phyloP scores from a whole-genome alignment of 192 early-diverging fungal species.

The Lobosporangium transversale region DNA sequence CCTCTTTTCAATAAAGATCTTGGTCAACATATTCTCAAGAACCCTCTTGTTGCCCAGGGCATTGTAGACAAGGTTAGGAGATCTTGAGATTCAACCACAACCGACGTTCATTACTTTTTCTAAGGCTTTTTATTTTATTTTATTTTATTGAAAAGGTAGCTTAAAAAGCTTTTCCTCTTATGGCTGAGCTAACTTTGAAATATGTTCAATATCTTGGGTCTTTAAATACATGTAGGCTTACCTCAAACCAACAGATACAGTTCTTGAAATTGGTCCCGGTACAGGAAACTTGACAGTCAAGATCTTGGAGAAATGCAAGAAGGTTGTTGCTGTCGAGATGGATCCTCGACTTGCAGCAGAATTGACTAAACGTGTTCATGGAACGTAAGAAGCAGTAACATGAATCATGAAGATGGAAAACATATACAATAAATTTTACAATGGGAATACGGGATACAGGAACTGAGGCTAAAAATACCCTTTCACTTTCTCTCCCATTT shows the following conservation, averaged over 20 bases:
- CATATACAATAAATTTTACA: too few species aligned
- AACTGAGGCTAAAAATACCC: constrained; percentile 4
- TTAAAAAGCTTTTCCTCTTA: too few species aligned
- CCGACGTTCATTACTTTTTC: too few species aligned
- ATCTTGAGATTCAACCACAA: too few species aligned
- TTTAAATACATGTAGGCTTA: too few species aligned
- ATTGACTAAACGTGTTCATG: constrained; percentile 95
- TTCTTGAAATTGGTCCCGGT: constrained; percentile 97
- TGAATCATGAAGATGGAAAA: neutral
- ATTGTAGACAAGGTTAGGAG: constrained; percentile 99
- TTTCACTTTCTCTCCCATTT: constrained; percentile 10
- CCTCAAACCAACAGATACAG: constrained; percentile 72
- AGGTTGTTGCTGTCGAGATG: constrained; percentile 94
- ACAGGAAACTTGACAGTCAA: constrained; percentile 98
- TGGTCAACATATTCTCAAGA: constrained; percentile 98
- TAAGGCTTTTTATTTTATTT: too few species aligned
- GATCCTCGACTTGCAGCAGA: constrained; percentile 97
- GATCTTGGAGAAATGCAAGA: constrained; percentile 93
- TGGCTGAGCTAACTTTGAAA: too few species aligned
- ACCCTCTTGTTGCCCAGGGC: constrained; percentile 94
- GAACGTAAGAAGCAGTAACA: constrained; percentile 69
- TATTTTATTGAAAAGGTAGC: too few species aligned
- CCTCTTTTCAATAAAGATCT: constrained; percentile 97
- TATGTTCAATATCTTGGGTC: too few species aligned
- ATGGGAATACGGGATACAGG: too few species aligned